These are phyloP conservation scores for Puccinia novopanici DNA, from an alignment of 1,284 basidiomycete genomes.

Conservation along the genomic window DNA sequence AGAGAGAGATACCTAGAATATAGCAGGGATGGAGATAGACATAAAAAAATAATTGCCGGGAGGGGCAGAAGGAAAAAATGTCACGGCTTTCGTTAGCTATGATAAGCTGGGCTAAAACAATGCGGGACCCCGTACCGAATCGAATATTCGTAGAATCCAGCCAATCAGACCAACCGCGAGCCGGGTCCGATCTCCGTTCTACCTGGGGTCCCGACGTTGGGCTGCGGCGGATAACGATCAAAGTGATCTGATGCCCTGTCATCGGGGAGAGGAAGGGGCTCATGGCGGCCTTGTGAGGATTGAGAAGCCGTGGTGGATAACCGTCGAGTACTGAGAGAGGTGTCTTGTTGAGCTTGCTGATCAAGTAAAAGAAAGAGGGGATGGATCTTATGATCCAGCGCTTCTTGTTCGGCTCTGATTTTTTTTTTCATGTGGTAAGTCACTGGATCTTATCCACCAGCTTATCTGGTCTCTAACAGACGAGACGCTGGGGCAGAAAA, in stretches of 20 bases:
- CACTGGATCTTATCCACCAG: not conserved
- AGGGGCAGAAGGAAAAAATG: no score
- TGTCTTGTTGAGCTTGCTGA: not conserved
- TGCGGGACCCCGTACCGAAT: no score
- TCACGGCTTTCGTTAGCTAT: no score
- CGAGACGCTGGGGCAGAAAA: not conserved
- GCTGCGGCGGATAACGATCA: not conserved
- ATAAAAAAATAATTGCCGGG: no score
- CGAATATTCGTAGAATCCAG: no score
- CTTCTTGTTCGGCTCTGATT: slow-evolving; percentile 10
- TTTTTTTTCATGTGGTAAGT: not conserved
- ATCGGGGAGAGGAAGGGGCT: not conserved
- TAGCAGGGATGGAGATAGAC: no score
- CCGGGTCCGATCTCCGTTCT: not conserved
- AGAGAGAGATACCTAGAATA: no score
- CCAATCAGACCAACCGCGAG: no score
- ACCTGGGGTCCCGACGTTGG: not conserved
- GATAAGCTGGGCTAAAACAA: no score
- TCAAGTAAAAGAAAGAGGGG: slow-evolving; percentile 2
- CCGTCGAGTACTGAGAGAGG: not conserved
- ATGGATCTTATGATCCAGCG: not conserved
- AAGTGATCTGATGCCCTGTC: not conserved
- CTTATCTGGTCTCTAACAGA: not conserved
- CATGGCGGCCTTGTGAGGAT: not conserved
- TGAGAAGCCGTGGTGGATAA: not conserved